A percentile compares a stretch with the other conserved stretches of the same genome.
Conservation (phyloP, 2,329 filamentous ascomycete genomes). For the Verticillium isaacii region DNA sequence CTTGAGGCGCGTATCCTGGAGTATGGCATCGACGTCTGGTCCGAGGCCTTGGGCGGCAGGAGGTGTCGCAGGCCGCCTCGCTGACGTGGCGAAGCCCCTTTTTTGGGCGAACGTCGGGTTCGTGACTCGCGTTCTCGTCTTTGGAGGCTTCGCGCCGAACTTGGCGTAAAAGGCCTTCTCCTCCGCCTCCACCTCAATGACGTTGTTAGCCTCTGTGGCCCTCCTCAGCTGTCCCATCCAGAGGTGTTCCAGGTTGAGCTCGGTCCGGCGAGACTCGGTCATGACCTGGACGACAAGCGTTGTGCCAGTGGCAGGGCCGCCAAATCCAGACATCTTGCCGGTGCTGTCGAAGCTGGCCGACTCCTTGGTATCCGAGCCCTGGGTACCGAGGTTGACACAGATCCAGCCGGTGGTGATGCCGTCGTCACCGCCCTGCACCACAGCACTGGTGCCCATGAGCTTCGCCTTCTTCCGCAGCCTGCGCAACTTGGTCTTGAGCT, state of each 20-base stretch:
- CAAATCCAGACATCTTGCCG: constrained; percentile 73
- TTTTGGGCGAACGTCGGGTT: constrained; percentile 19
- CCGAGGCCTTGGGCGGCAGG: background rate
- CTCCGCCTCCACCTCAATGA: constrained; percentile 13
- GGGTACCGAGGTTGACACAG: constrained; percentile 79
- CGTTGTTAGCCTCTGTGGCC: constrained; percentile 14
- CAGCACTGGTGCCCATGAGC: constrained; percentile 68
- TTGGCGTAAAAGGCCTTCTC: constrained; percentile 14
- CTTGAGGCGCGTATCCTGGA: constrained; percentile 14
- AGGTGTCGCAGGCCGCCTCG: constrained; percentile 16
- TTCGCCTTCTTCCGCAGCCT: constrained; percentile 78
- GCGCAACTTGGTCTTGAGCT: constrained; percentile 81
- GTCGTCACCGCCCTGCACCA: constrained; percentile 65
- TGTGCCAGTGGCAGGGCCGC: constrained; percentile 42
- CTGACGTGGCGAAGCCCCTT: constrained; percentile 27
- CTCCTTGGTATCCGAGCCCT: constrained; percentile 51
- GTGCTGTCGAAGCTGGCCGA: constrained; percentile 38
- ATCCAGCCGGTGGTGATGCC: constrained; percentile 94
- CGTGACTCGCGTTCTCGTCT: background rate
- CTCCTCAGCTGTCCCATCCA: constrained; percentile 40
- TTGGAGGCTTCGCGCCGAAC: constrained; percentile 8
- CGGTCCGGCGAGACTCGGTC: constrained; percentile 46
- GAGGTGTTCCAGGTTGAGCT: constrained; percentile 48
- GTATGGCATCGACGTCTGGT: background rate
- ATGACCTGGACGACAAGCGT: constrained; percentile 55